phyloP scores from a whole-genome alignment of 441 rosid species.

The Daphne laureola region DNA sequence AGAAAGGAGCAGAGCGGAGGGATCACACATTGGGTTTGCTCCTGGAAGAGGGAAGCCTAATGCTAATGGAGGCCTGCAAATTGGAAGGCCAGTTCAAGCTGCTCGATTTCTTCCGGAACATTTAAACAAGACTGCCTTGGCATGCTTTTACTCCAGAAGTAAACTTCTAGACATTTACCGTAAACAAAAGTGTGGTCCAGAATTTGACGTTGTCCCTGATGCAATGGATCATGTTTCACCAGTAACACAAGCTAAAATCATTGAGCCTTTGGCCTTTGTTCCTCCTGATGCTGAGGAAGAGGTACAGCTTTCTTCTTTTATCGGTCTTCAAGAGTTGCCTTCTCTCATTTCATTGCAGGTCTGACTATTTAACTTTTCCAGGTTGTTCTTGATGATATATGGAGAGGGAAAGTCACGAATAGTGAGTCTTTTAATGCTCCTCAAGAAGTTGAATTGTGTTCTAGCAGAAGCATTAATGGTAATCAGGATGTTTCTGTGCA shows the following conservation, averaged over 20 bases:
- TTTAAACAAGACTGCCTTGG: constrained; percentile 22
- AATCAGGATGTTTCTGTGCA: background rate
- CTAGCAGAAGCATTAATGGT: constrained; percentile 41
- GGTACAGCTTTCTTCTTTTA: constrained; percentile 31
- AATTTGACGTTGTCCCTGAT: constrained; percentile 35
- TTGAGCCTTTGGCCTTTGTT: constrained; percentile 73
- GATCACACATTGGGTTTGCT: constrained; percentile 58
- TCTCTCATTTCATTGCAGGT: constrained; percentile 1
- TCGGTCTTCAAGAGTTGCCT: background rate
- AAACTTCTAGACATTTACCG: constrained; percentile 92
- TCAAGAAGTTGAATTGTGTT: constrained; percentile 29
- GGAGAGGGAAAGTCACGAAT: constrained; percentile 63
- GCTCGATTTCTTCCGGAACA: constrained; percentile 15
- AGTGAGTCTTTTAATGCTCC: constrained; percentile 30
- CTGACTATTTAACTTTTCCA: constrained; percentile 20
- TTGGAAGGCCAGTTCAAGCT: constrained; percentile 25
- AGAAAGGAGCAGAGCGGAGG: constrained; percentile 61
- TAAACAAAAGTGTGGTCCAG: constrained; percentile 36
- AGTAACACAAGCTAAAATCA: constrained; percentile 28
- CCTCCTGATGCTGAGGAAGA: constrained; percentile 66
- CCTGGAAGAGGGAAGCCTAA: constrained; percentile 72
- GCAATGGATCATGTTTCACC: constrained; percentile 53
- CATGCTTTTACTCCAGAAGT: constrained; percentile 57
- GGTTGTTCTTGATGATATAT: constrained; percentile 57
- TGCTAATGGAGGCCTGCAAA: constrained; percentile 17